Conservation (phyloP, 306 rosid genomes). For the Mimosa bimucronata region DNA sequence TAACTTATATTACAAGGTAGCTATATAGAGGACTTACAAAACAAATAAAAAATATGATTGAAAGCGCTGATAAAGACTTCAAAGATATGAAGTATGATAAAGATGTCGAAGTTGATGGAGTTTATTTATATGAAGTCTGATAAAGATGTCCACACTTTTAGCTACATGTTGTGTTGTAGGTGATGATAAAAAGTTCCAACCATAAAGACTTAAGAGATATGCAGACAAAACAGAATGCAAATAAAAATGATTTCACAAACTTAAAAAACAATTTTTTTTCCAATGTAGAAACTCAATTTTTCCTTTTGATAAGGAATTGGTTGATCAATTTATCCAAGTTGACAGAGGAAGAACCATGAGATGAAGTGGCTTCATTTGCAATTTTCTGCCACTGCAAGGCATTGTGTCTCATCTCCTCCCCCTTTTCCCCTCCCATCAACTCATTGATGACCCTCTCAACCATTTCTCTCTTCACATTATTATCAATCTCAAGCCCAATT, state of each 20-base stretch:
- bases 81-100: no score
- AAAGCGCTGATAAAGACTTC: neutral
- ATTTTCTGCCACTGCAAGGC: neutral
- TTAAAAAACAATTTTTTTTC: neutral
- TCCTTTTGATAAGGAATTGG: neutral
- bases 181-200: neutral
- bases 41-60: neutral
- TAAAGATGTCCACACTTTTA: neutral
- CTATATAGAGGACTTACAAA: neutral
- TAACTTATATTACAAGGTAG: neutral
- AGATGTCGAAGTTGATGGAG: no score
- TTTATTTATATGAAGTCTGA: neutral
- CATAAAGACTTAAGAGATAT: neutral
- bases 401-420: neutral
- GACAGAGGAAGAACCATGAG: neutral
- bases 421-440: slow-evolving; percentile 34
- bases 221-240: neutral
- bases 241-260: neutral
- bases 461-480: slow-evolving; percentile 3
- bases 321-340: slow-evolving; percentile 5
- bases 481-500: slow-evolving; percentile 32
- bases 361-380: neutral
- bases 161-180: neutral
- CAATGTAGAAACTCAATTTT: neutral
- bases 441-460: slow-evolving; percentile 20